These are phyloP conservation scores for Pigoraptor vietnamica DNA, from an alignment of 78 protist species.

Conservation along the genomic window DNA sequence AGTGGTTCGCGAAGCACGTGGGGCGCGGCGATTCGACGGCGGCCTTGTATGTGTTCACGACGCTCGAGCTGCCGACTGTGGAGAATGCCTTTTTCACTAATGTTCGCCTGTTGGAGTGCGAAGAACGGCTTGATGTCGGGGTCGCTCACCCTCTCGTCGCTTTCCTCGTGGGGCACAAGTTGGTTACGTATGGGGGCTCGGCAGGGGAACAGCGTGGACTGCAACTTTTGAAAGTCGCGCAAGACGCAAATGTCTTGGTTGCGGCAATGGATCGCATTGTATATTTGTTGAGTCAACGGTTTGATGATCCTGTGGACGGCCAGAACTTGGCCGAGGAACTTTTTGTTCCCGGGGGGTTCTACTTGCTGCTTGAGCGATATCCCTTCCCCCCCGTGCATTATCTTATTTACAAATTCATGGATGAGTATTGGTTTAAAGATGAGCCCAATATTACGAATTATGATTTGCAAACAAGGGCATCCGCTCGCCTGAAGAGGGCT, in stretches of 20 bases:
- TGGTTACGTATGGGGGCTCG: not conserved
- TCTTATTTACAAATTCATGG: too few species aligned
- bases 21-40: not conserved
- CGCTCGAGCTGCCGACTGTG: not conserved
- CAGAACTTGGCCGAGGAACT: not conserved
- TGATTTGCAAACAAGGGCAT: too few species aligned
- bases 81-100: not conserved
- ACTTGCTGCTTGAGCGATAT: too few species aligned
- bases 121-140: not conserved
- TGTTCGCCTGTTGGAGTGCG: not conserved
- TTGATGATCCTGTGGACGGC: not conserved
- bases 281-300: not conserved
- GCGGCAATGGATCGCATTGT: not conserved
- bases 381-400: too few species aligned
- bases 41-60: not conserved
- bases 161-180: not conserved
- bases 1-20: not conserved
- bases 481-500: too few species aligned
- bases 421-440: too few species aligned
- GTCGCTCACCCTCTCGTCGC: not conserved
- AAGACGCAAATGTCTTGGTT: not conserved
- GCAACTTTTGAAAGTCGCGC: not conserved
- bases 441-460: too few species aligned
- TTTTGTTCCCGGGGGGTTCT: not conserved
- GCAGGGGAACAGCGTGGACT: not conserved